Conservation (phyloP, 2,329 filamentous ascomycete genomes). For the Grosmannia penicillata region DNA sequence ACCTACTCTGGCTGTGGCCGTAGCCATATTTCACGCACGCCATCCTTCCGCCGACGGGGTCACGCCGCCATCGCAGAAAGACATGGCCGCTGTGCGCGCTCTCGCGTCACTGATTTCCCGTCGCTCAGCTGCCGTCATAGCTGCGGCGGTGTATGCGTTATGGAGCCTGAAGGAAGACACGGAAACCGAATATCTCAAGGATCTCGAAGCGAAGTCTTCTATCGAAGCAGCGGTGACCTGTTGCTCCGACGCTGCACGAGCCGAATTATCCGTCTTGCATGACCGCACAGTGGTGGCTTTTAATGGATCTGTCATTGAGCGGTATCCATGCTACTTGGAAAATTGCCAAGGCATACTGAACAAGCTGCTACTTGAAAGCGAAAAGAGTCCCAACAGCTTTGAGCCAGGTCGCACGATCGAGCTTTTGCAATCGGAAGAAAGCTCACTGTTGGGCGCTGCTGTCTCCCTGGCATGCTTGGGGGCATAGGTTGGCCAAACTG, state of each 20-base stretch:
- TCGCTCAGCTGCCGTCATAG: slow-evolving; percentile 44
- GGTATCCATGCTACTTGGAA: slow-evolving; percentile 53
- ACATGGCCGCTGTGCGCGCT: slow-evolving; percentile 35
- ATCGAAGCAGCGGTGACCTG: too few species aligned
- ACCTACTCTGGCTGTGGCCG: slow-evolving; percentile 23
- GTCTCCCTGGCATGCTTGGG: slow-evolving; percentile 44
- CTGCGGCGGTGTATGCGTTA: slow-evolving; percentile 41
- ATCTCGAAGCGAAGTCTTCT: too few species aligned
- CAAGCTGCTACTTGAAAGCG: slow-evolving; percentile 35
- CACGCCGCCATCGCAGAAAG: slow-evolving; percentile 23
- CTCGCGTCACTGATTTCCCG: slow-evolving; percentile 40
- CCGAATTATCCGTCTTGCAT: slow-evolving; percentile 21
- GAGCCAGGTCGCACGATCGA: slow-evolving; percentile 28
- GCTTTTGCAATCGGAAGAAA: slow-evolving; percentile 57
- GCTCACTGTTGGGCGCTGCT: slow-evolving; percentile 60
- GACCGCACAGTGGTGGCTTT: slow-evolving; percentile 50
- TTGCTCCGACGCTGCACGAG: slow-evolving; percentile 35
- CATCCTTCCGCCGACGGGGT: slow-evolving; percentile 29
- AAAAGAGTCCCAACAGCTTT: neutral
- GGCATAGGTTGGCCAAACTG: slow-evolving; percentile 1
- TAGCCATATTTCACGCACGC: slow-evolving; percentile 30
- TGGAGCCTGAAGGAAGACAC: slow-evolving; percentile 38
- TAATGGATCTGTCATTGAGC: slow-evolving; percentile 67
- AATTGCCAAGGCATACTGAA: slow-evolving; percentile 51
- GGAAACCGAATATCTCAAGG: slow-evolving; percentile 29